These are phyloP conservation scores for Fusarium decemcellulare DNA, from an alignment of 2,329 filamentous ascomycete genomes.

Conservation along the genomic window DNA sequence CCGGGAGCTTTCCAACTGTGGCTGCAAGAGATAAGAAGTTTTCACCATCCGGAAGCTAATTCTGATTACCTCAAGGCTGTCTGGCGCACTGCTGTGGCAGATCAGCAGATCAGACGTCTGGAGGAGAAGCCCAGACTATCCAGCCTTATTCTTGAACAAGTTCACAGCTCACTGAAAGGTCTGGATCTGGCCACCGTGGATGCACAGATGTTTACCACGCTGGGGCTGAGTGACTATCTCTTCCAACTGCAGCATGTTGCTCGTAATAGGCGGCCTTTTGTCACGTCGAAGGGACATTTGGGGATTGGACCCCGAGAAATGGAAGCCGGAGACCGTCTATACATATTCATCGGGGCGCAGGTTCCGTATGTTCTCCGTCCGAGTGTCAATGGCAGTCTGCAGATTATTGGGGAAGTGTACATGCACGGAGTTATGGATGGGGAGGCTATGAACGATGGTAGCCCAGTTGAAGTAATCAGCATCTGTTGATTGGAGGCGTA, in stretches of 20 bases:
- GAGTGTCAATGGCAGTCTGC: neutral
- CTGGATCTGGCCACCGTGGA: neutral
- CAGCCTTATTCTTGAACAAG: neutral
- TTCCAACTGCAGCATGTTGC: conserved; percentile 11
- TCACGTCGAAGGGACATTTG: neutral
- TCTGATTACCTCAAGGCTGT: neutral
- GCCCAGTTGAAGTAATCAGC: neutral
- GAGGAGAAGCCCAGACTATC: conserved; percentile 1
- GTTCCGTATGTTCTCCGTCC: conserved; percentile 3
- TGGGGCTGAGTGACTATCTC: conserved; percentile 5
- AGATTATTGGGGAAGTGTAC: conserved; percentile 5
- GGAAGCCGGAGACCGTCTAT: conserved; percentile 5
- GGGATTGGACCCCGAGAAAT: conserved; percentile 11
- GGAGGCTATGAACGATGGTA: neutral
- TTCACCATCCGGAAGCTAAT: neutral
- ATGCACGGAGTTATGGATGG: conserved; percentile 14
- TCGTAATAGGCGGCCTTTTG: neutral
- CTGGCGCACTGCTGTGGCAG: conserved; percentile 11
- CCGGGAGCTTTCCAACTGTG: neutral
- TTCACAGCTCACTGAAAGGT: neutral
- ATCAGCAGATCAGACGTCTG: conserved; percentile 8
- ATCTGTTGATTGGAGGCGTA: neutral
- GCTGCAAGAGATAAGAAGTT: neutral
- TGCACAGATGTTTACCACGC: neutral
- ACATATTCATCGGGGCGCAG: conserved; percentile 1